These are phyloP conservation scores for Persicaria tinctoria DNA, from an alignment of 148 eudicot species.

Conservation along the genomic window DNA sequence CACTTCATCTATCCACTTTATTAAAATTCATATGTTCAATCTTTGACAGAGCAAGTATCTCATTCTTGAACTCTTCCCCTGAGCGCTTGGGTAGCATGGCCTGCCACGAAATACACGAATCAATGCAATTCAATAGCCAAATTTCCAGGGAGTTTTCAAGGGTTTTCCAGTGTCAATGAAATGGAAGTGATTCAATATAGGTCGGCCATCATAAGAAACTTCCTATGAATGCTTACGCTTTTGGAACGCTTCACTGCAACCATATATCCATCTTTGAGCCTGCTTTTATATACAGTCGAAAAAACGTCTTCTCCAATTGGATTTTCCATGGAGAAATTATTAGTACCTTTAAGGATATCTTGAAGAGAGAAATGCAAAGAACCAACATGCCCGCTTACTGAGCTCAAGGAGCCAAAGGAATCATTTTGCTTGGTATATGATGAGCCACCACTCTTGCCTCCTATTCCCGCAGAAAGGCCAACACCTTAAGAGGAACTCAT, in stretches of 20 bases:
- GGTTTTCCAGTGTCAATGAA: neutral
- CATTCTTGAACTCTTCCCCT: constrained; percentile 52
- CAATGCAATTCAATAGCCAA: neutral
- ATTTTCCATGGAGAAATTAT: constrained; percentile 43
- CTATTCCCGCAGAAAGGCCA: constrained; percentile 25
- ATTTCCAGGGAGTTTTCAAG: neutral
- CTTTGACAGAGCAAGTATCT: constrained; percentile 48
- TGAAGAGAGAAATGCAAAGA: constrained; percentile 32
- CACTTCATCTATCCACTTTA: too few relatives aligned
- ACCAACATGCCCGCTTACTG: constrained; percentile 24
- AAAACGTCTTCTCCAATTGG: constrained; percentile 63
- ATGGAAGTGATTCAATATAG: neutral
- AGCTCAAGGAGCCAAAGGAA: constrained; percentile 24
- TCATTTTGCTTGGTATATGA: constrained; percentile 16
- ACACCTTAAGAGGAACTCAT: neutral
- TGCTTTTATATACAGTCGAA: constrained; percentile 59
- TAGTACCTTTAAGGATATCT: constrained; percentile 50
- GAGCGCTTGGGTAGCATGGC: constrained; percentile 22
- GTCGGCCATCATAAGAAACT: neutral
- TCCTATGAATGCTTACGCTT: constrained; percentile 28
- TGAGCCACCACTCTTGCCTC: constrained; percentile 29
- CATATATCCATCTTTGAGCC: constrained; percentile 44
- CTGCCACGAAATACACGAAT: constrained; percentile 22
- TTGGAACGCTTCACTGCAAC: constrained; percentile 69
- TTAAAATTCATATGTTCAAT: constrained; percentile 73